phyloP scores from a whole-genome alignment of 2,329 filamentous ascomycete genomes.

The Paracoccidioides lutzii region DNA sequence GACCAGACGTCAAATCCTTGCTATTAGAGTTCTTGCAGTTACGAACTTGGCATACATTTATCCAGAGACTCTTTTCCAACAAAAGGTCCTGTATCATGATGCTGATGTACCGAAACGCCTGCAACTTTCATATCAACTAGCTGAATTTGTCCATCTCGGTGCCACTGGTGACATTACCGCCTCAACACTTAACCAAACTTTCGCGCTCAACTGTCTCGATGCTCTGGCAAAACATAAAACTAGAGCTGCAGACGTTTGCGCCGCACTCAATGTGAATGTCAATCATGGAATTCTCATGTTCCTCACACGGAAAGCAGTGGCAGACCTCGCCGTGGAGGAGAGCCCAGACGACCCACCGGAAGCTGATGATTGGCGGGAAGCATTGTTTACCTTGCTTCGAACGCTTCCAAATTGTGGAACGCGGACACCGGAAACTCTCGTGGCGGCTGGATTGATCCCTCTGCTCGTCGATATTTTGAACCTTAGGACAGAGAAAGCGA shows the following conservation, averaged over 20 bases:
- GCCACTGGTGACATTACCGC: constrained; percentile 54
- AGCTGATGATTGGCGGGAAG: constrained; percentile 78
- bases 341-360: constrained; percentile 48
- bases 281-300: constrained; percentile 94
- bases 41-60: constrained; percentile 87
- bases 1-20: constrained; percentile 61
- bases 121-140: constrained; percentile 83
- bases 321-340: constrained; percentile 56
- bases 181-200: constrained; percentile 65
- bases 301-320: constrained; percentile 78
- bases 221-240: constrained; percentile 68
- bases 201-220: constrained; percentile 69
- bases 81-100: constrained; percentile 77
- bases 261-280: constrained; percentile 86
- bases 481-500: constrained; percentile 66
- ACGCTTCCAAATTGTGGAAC: constrained; percentile 60
- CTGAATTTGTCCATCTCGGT: constrained; percentile 78
- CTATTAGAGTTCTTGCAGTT: constrained; percentile 71
- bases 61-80: constrained; percentile 66
- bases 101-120: constrained; percentile 77
- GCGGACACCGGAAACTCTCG: constrained; percentile 68
- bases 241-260: constrained; percentile 68
- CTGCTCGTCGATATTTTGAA: constrained; percentile 81
- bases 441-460: constrained; percentile 77
- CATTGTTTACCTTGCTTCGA: constrained; percentile 74